phyloP scores from a whole-genome alignment of 2,329 filamentous ascomycete genomes.

The Basipetospora sp. region DNA sequence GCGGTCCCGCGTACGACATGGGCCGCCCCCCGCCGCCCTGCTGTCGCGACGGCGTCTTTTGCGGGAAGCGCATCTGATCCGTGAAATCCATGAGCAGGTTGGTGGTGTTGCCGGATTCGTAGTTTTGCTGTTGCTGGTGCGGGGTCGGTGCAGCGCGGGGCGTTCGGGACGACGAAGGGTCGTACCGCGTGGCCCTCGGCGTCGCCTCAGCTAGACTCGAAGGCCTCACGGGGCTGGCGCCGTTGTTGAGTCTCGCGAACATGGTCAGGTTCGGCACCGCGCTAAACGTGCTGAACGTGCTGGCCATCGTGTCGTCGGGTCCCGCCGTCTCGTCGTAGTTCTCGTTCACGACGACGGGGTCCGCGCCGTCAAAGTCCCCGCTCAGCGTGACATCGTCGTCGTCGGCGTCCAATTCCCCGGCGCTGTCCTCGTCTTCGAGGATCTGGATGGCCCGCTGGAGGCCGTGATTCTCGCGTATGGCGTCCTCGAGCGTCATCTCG shows the following conservation, averaged over 20 bases:
- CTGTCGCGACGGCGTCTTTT: slow-evolving; percentile 33
- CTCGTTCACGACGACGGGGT: slow-evolving; percentile 16
- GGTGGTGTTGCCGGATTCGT: slow-evolving; percentile 47
- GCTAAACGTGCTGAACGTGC: slow-evolving; percentile 78
- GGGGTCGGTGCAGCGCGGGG: slow-evolving; percentile 12
- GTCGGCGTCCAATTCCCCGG: slow-evolving; percentile 13
- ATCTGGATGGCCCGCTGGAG: slow-evolving; percentile 46
- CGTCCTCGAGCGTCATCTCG: slow-evolving; percentile 36
- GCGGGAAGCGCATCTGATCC: slow-evolving; percentile 45
- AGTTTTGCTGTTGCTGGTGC: slow-evolving; percentile 12
- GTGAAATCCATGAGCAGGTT: slow-evolving; percentile 81
- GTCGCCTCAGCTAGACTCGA: slow-evolving; percentile 25
- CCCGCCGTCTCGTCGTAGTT: slow-evolving; percentile 27
- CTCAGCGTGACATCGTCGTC: slow-evolving; percentile 14
- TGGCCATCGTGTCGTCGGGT: slow-evolving; percentile 59
- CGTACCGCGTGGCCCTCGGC: slow-evolving; percentile 17
- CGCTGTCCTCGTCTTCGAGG: slow-evolving; percentile 39
- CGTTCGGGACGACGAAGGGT: slow-evolving; percentile 20
- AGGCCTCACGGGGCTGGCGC: slow-evolving; percentile 41
- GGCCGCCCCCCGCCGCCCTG: slow-evolving; percentile 18
- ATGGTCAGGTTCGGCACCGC: slow-evolving; percentile 77
- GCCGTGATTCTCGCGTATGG: slow-evolving; percentile 38
- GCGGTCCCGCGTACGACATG: slow-evolving; percentile 14
- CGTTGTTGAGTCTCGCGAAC: slow-evolving; percentile 59
- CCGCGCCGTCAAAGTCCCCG: background rate